Percentiles rank a stretch among this genome's conserved stretches.
Conservation (phyloP, 345 rosid species). For the Aethionema arabicum region DNA sequence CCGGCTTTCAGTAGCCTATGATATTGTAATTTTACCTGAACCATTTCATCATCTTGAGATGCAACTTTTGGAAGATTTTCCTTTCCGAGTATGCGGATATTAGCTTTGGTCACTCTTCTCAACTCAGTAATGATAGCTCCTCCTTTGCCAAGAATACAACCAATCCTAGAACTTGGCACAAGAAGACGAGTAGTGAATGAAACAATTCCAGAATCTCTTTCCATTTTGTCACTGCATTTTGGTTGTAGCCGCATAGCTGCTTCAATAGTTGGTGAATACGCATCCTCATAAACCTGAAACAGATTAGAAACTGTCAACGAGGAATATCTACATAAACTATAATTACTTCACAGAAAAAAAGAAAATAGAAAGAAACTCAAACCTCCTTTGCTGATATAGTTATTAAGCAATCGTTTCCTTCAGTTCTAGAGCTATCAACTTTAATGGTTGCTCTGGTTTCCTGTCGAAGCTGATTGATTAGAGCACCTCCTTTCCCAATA, state of each 20-base stretch:
- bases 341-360: not conserved
- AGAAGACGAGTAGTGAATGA: conserved; percentile 89
- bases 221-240: conserved; percentile 85
- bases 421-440: conserved; percentile 82
- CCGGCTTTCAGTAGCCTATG: conserved; percentile 6
- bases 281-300: conserved; percentile 74
- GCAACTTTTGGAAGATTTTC: conserved; percentile 90
- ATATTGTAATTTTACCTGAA: conserved; percentile 59
- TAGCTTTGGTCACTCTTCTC: conserved; percentile 86
- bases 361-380: conserved; percentile 19
- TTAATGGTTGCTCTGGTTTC: conserved; percentile 82
- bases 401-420: conserved; percentile 90
- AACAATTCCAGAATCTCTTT: conserved; percentile 92
- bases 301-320: conserved; percentile 16
- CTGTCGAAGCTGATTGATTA: conserved; percentile 90
- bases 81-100: conserved; percentile 84
- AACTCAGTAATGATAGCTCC: conserved; percentile 90
- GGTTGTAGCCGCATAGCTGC: conserved; percentile 90
- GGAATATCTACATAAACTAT: conserved; percentile 18
- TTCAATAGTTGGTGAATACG: conserved; percentile 80
- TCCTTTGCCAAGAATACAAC: conserved; percentile 95
- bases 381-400: conserved; percentile 91
- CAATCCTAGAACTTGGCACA: conserved; percentile 88
- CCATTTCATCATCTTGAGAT: conserved; percentile 92
- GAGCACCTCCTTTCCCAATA: conserved; percentile 91